Evolutionary conservation across 2,329 filamentous ascomycete genomes (phyloP).

Genomic region (Colletotrichum trifolii): DNA sequence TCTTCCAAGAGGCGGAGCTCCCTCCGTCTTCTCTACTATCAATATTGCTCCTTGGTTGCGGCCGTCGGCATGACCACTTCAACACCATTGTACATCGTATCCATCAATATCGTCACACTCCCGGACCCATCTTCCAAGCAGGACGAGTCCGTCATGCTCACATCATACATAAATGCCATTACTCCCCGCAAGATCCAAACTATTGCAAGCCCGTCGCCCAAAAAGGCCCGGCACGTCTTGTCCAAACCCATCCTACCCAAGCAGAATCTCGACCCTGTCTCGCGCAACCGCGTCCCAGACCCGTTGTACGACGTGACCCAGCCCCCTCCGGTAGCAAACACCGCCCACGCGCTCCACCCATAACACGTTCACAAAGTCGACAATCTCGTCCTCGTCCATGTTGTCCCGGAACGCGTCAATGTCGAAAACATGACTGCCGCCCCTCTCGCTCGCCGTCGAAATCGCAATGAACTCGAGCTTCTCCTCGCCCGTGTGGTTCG

Average conservation of each 20-base stretch:
- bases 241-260: conserved; percentile 45
- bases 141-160: too few species aligned
- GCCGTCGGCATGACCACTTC: too few species aligned
- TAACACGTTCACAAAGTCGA: conserved; percentile 59
- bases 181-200: background rate
- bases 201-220: background rate
- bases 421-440: conserved; percentile 40
- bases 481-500: conserved; percentile 56
- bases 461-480: conserved; percentile 56
- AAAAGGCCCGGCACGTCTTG: background rate
- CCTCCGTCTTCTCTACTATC: too few species aligned
- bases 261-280: conserved; percentile 54
- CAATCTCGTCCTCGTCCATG: conserved; percentile 53
- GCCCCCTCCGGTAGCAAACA: conserved; percentile 53
- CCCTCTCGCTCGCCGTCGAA: conserved; percentile 53
- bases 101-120: too few species aligned
- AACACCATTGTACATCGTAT: too few species aligned
- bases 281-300: conserved; percentile 54
- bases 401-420: conserved; percentile 53
- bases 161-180: too few species aligned
- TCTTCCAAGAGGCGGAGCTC: too few species aligned
- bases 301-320: conserved; percentile 54
- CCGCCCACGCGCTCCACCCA: conserved; percentile 59
- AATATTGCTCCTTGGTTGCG: too few species aligned
- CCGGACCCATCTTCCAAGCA: too few species aligned